phyloP scores from a whole-genome alignment of 2,329 filamentous ascomycete species.

The Beauveria rudraprayagi region DNA sequence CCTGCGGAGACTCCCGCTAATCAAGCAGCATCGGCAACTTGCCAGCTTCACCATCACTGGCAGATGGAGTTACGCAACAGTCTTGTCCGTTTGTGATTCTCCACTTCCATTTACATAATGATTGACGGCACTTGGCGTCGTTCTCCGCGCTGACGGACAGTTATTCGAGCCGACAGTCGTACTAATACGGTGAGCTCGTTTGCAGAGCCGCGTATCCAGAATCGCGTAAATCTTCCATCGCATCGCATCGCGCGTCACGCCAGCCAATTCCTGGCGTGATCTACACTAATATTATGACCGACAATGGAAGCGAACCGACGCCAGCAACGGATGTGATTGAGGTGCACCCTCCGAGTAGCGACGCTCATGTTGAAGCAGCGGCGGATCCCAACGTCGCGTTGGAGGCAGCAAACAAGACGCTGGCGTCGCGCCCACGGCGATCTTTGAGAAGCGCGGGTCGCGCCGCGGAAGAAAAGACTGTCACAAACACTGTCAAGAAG shows the following conservation, averaged over 20 bases:
- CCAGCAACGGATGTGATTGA: background rate
- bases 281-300: background rate
- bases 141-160: background rate
- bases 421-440: background rate
- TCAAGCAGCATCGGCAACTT: background rate
- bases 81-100: background rate
- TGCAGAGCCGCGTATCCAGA: background rate
- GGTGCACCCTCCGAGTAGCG: background rate
- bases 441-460: background rate
- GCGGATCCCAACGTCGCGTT: background rate
- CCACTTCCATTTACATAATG: background rate
- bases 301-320: background rate
- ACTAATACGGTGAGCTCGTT: background rate
- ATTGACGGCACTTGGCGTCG: background rate
- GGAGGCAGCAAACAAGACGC: background rate
- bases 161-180: background rate
- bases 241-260: background rate
- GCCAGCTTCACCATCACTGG: background rate
- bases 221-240: background rate
- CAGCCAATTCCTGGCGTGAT: background rate
- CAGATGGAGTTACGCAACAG: background rate
- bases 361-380: background rate
- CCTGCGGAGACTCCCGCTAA: background rate
- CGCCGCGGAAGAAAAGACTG: conserved; percentile 13
- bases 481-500: conserved; percentile 19